Evolutionary conservation across 2,329 filamentous ascomycete genomes (phyloP), one percentile per base, ranked within the genome.

Genomic region (Cladosporium velox): DNA sequence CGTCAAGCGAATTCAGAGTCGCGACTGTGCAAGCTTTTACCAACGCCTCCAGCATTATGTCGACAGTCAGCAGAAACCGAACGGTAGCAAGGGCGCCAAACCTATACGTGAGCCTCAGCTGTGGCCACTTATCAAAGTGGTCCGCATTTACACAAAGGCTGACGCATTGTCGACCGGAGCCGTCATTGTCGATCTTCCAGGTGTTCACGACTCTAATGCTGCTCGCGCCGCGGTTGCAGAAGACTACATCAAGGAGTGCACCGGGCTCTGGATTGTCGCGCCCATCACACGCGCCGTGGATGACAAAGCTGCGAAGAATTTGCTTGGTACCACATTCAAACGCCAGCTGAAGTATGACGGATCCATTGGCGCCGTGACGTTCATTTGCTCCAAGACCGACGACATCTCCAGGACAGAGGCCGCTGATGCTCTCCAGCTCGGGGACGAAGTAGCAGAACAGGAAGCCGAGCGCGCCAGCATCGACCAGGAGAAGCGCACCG

Each of bases 331-430:
- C 21, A 80, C 81, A 0, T 88, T 88, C 77, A 86, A 84, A 70
- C 79, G 83, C 0, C 87, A 89, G 69, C 76, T 89, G 3, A 85
- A 87, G 65, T 85, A 85, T 70, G 87, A 89, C 66, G 84, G 85
- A 1, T 81, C 78, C 0, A 85, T 85, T 64, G 81, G 77, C 7
- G 79, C 77, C 1, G 79, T 88, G 2, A 87, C 85, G 0, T 89
- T 89, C 67, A 85, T 90, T 15, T 89, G 87, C 71, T 84, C 81
- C 18, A 89, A 89, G 71, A 87, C 85, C 0, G 88, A 90, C 71
- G 86, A 89, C 52, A 86, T 89, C 10, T 82, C 79, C 8, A 74
- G 82, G 4, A 79, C 75, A 0, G 82, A 86, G 65, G 81, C 80
- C 4, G 72, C 76, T 4, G 75, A 79, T 4, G 77, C 74, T 32